A percentile compares a stretch with the other conserved stretches of the same genome.
These are phyloP conservation scores for Starmerella asiatica DNA, from an alignment of 805 yeast species.

Conservation along the genomic window DNA sequence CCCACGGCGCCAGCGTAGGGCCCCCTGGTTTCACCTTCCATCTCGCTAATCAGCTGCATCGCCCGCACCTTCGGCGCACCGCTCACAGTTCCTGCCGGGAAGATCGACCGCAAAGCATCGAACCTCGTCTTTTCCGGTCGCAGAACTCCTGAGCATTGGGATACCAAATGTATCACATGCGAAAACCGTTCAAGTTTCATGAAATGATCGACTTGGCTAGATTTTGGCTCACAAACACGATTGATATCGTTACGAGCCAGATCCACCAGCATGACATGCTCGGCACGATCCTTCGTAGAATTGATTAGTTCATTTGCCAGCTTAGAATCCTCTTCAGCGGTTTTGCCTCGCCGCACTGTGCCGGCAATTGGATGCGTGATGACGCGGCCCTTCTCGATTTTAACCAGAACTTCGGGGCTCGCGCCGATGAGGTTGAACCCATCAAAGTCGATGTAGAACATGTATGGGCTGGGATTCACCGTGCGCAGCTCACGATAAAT, in stretches of 20 bases:
- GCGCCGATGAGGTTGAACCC: constrained; percentile 89
- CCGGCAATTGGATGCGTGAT: constrained; percentile 98
- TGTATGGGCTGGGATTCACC: constrained; percentile 94
- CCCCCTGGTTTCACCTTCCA: constrained; percentile 87
- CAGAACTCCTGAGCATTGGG: constrained; percentile 85
- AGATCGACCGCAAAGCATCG: constrained; percentile 93
- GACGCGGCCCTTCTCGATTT: constrained; percentile 64
- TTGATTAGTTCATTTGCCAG: constrained; percentile 61
- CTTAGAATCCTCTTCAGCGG: constrained; percentile 79
- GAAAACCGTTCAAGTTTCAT: constrained; percentile 85
- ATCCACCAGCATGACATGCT: constrained; percentile 97
- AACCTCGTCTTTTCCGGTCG: constrained; percentile 75
- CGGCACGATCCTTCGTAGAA: constrained; percentile 87
- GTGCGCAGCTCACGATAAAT: constrained; percentile 87
- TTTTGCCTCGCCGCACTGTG: constrained; percentile 78
- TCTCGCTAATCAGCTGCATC: constrained; percentile 82
- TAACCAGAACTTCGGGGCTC: constrained; percentile 86
- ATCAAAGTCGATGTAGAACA: constrained; percentile 81
- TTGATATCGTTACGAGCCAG: constrained; percentile 93
- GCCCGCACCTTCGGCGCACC: constrained; percentile 98
- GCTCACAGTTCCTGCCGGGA: constrained; percentile 98
- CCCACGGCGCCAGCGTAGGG: constrained; percentile 99
- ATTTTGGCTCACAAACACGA: constrained; percentile 76
- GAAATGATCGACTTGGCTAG: constrained; percentile 77
- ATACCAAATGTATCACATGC: constrained; percentile 92